Base-by-base conservation (phyloP, 352 stramenopile genomes). In the Pythium rishiriense region DNA sequence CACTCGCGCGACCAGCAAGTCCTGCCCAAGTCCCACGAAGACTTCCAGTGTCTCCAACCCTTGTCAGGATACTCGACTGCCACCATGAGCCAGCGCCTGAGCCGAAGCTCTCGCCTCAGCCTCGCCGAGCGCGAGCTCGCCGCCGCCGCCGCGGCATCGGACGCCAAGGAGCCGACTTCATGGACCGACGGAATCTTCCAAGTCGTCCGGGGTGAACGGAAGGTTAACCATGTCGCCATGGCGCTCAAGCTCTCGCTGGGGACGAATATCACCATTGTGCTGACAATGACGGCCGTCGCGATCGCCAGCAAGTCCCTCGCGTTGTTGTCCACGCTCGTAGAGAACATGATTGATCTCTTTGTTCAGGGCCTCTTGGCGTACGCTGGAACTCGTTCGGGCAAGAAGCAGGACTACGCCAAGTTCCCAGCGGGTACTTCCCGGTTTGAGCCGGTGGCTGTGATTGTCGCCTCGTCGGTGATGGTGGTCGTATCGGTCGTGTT, bases 321-420 rank as follows among this genome's bases (percentile, higher is more conserved):
- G 15, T 77, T 98, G 33, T 78, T 98, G 48, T 96, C 92, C 1
- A 87, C 94, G 1, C 72, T 98, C 31, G 76, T 97, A 5, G 93
- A 98, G 70, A 96, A 89, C 54, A 87, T 97, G 69, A 79, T 98
- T 22, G 94, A 98, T 64, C 86, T 98, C 25, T 87, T 97, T 29
- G 92, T 91, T 5, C 91, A 98, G 65, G 76, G 88, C 0, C 78
- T 98, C 26, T 72, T 98, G 3, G 88, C 83, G 57, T 97, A 96
- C 70, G 93, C 92, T 7, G 91, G 96, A 64, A 89, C 88, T n/a
- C 79, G 75, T 28, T 86, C 67, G 0, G 79, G 71, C 12, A 90
- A 88, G 70, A 86, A 88, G 56, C 83, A 83, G 45, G 78, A 86
- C 58, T 90, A 89, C 25, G 88, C 87, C 52, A 91, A 97, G 75